A percentile compares a stretch with the other conserved stretches of the same genome.
phyloP scores from a whole-genome alignment of 2,329 filamentous ascomycete species.

The Neopestalotiopsis sp. region DNA sequence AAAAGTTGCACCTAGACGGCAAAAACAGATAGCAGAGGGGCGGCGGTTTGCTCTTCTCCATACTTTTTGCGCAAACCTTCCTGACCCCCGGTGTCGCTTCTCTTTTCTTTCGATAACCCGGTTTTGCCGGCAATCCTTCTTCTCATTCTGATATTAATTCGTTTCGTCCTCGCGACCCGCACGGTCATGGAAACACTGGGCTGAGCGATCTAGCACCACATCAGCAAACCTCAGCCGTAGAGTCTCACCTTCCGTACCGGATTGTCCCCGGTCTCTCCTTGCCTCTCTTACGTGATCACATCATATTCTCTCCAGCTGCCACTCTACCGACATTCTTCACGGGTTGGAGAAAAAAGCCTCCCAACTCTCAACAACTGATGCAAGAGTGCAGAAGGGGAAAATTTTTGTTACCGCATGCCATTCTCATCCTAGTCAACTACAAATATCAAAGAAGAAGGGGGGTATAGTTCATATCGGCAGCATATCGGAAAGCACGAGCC shows the following conservation, averaged over 20 bases:
- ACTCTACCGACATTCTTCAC: not conserved
- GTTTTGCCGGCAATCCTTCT: not conserved
- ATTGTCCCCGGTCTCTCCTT: not conserved
- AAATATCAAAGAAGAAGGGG: not conserved
- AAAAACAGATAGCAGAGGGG: not conserved
- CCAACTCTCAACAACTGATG: not conserved
- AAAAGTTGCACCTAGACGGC: not conserved
- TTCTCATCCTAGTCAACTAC: not conserved
- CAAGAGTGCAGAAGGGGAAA: not conserved
- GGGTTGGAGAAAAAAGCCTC: not conserved
- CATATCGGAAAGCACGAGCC: not conserved
- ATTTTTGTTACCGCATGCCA: not conserved
- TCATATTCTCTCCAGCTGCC: not conserved
- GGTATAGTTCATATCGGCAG: not conserved
- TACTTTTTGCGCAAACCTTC: constrained; percentile 1
- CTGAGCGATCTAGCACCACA: not conserved
- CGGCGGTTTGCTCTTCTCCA: not conserved
- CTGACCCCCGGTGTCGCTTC: not conserved
- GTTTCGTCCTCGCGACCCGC: too few relatives aligned
- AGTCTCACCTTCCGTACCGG: not conserved
- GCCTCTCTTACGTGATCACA: not conserved
- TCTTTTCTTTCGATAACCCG: not conserved
- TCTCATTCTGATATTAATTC: not conserved
- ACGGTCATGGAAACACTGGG: not conserved
- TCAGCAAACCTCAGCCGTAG: not conserved